phyloP scores from a whole-genome alignment of 441 rosid species.

The Gossypium aridum region DNA sequence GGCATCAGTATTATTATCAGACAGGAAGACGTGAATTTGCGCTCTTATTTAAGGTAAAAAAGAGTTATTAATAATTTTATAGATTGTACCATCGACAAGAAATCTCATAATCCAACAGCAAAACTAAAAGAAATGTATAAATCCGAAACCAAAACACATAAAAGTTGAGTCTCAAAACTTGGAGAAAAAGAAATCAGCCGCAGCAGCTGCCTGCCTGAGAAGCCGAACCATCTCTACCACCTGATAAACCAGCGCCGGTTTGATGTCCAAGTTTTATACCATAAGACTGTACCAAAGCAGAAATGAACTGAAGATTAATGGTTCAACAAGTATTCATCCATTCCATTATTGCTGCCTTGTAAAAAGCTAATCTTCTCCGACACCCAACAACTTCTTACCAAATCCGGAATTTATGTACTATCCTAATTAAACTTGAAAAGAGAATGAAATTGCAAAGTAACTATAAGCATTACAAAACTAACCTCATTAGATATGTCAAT shows the following conservation, averaged over 20 bases:
- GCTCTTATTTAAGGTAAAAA: no score
- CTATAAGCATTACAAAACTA: not conserved
- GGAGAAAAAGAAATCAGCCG: not conserved
- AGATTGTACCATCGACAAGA: not conserved
- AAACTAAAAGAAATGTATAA: not conserved
- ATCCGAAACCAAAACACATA: not conserved
- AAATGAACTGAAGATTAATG: not conserved
- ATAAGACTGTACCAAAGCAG: constrained; percentile 19
- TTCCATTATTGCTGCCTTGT: not conserved
- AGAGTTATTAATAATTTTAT: no score
- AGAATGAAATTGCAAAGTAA: not conserved
- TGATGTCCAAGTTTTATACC: constrained; percentile 27
- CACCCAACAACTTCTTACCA: not conserved
- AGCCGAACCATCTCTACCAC: constrained; percentile 19
- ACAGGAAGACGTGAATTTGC: no score
- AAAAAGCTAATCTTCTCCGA: not conserved
- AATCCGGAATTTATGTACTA: not conserved
- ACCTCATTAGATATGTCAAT: constrained; percentile 51
- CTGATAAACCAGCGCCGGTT: constrained; percentile 8
- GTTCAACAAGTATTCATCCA: not conserved
- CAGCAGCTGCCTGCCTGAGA: constrained; percentile 25
- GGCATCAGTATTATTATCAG: no score
- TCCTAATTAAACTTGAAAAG: not conserved
- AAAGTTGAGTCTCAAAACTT: not conserved
- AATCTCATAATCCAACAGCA: not conserved